Evolutionary conservation across 495 filamentous ascomycete genomes (phyloP), one percentile per base, ranked within the genome.

Genomic region (Aspergillus steynii): DNA sequence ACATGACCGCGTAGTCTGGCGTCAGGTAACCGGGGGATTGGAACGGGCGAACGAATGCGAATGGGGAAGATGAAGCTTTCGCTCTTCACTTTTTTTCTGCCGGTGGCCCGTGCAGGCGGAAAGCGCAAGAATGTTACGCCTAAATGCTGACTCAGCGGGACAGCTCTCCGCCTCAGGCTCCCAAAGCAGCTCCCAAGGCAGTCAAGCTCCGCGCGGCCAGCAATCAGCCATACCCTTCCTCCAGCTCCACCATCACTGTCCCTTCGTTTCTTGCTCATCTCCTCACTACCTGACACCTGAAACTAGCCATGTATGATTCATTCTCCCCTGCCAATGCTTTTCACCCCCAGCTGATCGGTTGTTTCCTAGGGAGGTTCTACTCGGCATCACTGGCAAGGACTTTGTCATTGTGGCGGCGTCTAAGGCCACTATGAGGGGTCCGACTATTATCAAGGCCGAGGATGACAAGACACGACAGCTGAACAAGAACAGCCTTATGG

Each of bases 381-480:
- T 99, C 60, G 95, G 95, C 59, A 96, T 99, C 74, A 97, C 95
- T 45, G 96, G 95, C 80, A 95, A 94, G 82, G 95, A 99, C 85
- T 99, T 96, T 79, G 93, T 92, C 80, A 88, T 99, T 83, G 83
- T 99, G 74, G 95, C 93, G 59, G 93, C 95, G 60, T 97, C 94
- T 46, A 98, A 98, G 80, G 95, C 96, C 65, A 90, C 90, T 65
- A 97, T 97, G 93, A 86, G 95, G 76, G 95, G 95, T 66, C 92
- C 91, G 51, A 97, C 94, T 26, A 89, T 99, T 71, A 86, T 99
- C 72, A 99, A 99, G 79, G 88, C 92, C 29, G 84, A 88, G 67
- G 96, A 99, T 77, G 94, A 98, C 83, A 99, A 98, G 85, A 98
- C 94, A 61, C 85, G 89, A 68, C 77, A 83, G 62, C 79, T 99